A percentile compares a stretch with the other conserved stretches of the same genome.
These are phyloP conservation scores for Fusarium anthophilum DNA, from an alignment of 2,329 filamentous ascomycete genomes.

Conservation along the genomic window DNA sequence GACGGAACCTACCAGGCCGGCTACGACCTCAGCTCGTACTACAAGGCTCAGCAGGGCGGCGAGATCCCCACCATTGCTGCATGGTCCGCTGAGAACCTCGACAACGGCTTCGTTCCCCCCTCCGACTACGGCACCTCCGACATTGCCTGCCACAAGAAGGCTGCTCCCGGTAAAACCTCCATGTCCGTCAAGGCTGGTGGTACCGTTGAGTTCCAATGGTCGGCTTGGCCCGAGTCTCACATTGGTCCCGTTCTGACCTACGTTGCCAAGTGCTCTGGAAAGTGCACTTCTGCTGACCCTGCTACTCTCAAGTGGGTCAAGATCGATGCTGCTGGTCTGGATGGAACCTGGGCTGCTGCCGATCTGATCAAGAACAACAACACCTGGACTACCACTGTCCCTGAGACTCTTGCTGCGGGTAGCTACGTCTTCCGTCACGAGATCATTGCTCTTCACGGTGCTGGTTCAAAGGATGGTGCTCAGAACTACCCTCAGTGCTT, in stretches of 20 bases:
- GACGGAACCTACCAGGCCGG: constrained; percentile 30
- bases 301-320: constrained; percentile 68
- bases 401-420: constrained; percentile 48
- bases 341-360: constrained; percentile 48
- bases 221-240: constrained; percentile 55
- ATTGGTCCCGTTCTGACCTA: constrained; percentile 69
- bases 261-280: constrained; percentile 65
- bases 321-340: constrained; percentile 66
- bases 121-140: constrained; percentile 51
- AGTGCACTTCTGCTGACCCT: constrained; percentile 64
- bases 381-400: constrained; percentile 50
- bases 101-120: constrained; percentile 62
- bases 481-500: constrained; percentile 37
- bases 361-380: constrained; percentile 57
- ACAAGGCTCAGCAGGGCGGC: constrained; percentile 28
- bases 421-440: constrained; percentile 62
- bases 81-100: constrained; percentile 56
- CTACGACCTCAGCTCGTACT: constrained; percentile 38
- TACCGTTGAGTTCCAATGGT: constrained; percentile 54
- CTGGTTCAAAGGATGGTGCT: constrained; percentile 38
- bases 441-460: constrained; percentile 60
- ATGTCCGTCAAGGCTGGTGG: constrained; percentile 54
- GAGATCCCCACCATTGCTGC: constrained; percentile 42
- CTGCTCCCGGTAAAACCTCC: constrained; percentile 45
- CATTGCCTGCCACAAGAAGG: constrained; percentile 59